Evolutionary conservation across 805 yeast species (phyloP), one percentile per base, ranked within the genome.

Genomic region (Candida vaughaniae): DNA sequence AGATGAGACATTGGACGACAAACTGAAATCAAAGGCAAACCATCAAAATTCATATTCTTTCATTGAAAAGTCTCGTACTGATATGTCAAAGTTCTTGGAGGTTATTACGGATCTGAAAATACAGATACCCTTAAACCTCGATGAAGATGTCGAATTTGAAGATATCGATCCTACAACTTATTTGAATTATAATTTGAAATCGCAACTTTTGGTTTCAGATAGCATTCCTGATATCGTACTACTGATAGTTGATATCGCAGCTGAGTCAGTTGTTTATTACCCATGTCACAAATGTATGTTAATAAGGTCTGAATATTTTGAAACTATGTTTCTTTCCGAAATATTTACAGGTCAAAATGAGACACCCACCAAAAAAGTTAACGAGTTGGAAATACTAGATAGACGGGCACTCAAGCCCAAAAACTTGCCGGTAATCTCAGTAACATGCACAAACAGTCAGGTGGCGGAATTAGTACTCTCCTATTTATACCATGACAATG

Each of bases 261-360:
- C 51, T 4, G 66, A 53, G 9, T 37, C 59, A 1, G 46, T 53
- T 32, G 49, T 55, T 0, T 69, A 66, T 40, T 84, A 77, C 49
- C 90, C 91, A 1, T 78, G 71, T 4, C 85, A 85, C 55, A 65
- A 80, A 28, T 70, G 85, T 0, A 71, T 85, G 33, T 52, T 85
- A 16, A 56, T 71, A 4, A 60, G 89, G 27, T 74, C 85, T 3
- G 82, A 76, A 29, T 85, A 81, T 55, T 85, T 77, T 49, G 75
- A 69, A 35, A 70, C 78, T 2, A 73, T 84, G 81, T 78, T 85
- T 51, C 54, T 64, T 7, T 78, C 85, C 1, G 64, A 55, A 6
- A 48, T 64, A 1, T 64, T 57, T 38, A 26, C 18, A 4, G 23
- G 36, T 16, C 39, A 38, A 22, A 14, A 29, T 25, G 3, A 14